Base-by-base conservation (phyloP, 352 stramenopile species). In the Globisporangium uncinulatum region DNA sequence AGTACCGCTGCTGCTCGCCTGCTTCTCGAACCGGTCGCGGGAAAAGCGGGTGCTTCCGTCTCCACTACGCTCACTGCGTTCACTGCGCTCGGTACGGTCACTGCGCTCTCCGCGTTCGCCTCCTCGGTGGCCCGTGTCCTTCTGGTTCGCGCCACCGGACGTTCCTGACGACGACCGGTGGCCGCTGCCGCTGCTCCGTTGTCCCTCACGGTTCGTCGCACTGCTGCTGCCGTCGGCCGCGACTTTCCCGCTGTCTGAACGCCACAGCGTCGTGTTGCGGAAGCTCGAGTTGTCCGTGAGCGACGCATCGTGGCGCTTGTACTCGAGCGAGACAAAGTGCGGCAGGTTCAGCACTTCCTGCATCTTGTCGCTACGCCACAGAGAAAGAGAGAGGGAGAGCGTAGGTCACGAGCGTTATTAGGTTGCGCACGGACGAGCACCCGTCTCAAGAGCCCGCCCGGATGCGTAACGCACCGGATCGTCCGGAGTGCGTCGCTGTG, bases 281-380 rank as follows among this genome's bases (percentile, higher is more conserved):
- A 87, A 87, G 51, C 75, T 86, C 31, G 73, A 88, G 65, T 87
- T 92, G 57, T 94, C 84, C 50, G 71, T 91, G 51, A 95, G 55
- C 54, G 83, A 93, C 44, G 68, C 85, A 52, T 97, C 87, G 57
- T 97, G 91, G 54, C 85, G 83, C 68, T 95, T 95, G 71, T 97
- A 97, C 71, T 97, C 91, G 34, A 97, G 63, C 50, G 84, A 77
- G 32, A 97, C 87, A 70, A 96, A 96, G 61, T 90, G 73, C 41
- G 92, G 92, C 50, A 98, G 63, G 59, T 96, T 96, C 42, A 97
- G 73, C 54, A 97, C 69, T 54, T 88, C 87, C 37, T 88, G 80
- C 69, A 97, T 89, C 52, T 77, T 94, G 41, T 97, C 90, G 55
- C 87, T 90, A 47, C 39, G 47, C 32, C 17, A 11, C 8, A n/a